Conservation (phyloP, 495 filamentous ascomycete species). For the Parmelia sp. region DNA sequence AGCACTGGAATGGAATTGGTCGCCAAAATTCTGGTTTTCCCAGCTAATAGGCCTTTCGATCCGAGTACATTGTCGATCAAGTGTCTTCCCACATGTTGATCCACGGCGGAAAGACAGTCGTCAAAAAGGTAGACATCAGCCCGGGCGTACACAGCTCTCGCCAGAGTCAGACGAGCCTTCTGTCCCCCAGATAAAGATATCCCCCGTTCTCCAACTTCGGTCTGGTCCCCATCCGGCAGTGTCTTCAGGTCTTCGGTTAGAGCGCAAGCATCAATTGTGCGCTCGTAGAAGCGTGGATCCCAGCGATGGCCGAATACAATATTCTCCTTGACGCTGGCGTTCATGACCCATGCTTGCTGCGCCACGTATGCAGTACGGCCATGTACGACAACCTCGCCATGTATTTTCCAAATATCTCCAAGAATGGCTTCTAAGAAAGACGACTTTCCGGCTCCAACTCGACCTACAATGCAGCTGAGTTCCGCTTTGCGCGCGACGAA, state of each 20-base stretch:
- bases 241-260: slow-evolving; percentile 84
- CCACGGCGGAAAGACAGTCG: slow-evolving; percentile 90
- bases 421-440: slow-evolving; percentile 81
- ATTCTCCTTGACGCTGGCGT: slow-evolving; percentile 92
- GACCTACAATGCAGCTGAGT: slow-evolving; percentile 86
- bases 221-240: slow-evolving; percentile 93
- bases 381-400: slow-evolving; percentile 75
- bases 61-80: slow-evolving; percentile 92
- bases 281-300: slow-evolving; percentile 91
- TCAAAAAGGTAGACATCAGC: slow-evolving; percentile 96
- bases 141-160: slow-evolving; percentile 91
- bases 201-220: slow-evolving; percentile 92
- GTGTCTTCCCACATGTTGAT: slow-evolving; percentile 94
- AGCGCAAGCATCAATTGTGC: slow-evolving; percentile 89
- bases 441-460: slow-evolving; percentile 91
- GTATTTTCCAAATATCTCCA: slow-evolving; percentile 84
- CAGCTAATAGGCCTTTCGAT: slow-evolving; percentile 67
- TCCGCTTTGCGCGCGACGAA: slow-evolving; percentile 86
- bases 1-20: slow-evolving; percentile 95
- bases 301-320: slow-evolving; percentile 95
- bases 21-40: slow-evolving; percentile 88
- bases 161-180: slow-evolving; percentile 91
- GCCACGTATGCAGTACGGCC: slow-evolving; percentile 85
- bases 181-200: slow-evolving; percentile 97
- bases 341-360: slow-evolving; percentile 95